Evolutionary conservation across 1,284 basidiomycete species (phyloP).

Genomic region (Blastosporella zonata): DNA sequence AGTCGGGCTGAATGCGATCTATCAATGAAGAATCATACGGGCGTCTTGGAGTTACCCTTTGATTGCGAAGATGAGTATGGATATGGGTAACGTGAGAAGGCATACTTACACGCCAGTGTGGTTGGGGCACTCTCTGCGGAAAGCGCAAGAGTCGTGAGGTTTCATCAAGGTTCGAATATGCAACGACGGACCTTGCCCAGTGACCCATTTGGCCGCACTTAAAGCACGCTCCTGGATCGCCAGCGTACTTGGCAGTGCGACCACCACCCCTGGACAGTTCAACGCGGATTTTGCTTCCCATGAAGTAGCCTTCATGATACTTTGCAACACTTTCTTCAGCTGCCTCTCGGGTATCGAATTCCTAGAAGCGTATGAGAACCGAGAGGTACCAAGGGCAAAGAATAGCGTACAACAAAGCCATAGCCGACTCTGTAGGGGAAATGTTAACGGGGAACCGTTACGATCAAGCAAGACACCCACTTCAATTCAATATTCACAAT

Average conservation of each 20-base stretch:
- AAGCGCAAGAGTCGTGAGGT: background rate
- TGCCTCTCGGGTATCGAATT: slow-evolving; percentile 76
- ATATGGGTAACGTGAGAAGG: background rate
- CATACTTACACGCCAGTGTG: slow-evolving; percentile 40
- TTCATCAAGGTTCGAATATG: background rate
- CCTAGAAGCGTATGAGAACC: slow-evolving; percentile 39
- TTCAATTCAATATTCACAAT: slow-evolving; percentile 78
- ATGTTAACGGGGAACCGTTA: slow-evolving; percentile 10
- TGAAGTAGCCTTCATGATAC: slow-evolving; percentile 82
- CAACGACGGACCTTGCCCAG: slow-evolving; percentile 70
- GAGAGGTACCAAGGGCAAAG: background rate
- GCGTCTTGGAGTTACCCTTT: slow-evolving; percentile 28
- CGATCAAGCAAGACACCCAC: slow-evolving; percentile 44
- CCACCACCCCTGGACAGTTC: slow-evolving; percentile 81
- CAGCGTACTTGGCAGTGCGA: slow-evolving; percentile 69
- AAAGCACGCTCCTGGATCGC: slow-evolving; percentile 82
- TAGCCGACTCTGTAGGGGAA: slow-evolving; percentile 61
- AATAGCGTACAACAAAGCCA: slow-evolving; percentile 73
- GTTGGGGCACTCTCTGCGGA: slow-evolving; percentile 69
- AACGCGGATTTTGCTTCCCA: slow-evolving; percentile 86
- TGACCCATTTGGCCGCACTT: slow-evolving; percentile 79
- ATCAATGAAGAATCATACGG: slow-evolving; percentile 48
- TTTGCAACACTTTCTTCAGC: slow-evolving; percentile 83
- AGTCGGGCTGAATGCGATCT: slow-evolving; percentile 57
- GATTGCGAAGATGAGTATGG: slow-evolving; percentile 1